These are phyloP conservation scores for Coniferiporia sulphurascens DNA, from an alignment of 1,284 basidiomycete species.

Conservation along the genomic window DNA sequence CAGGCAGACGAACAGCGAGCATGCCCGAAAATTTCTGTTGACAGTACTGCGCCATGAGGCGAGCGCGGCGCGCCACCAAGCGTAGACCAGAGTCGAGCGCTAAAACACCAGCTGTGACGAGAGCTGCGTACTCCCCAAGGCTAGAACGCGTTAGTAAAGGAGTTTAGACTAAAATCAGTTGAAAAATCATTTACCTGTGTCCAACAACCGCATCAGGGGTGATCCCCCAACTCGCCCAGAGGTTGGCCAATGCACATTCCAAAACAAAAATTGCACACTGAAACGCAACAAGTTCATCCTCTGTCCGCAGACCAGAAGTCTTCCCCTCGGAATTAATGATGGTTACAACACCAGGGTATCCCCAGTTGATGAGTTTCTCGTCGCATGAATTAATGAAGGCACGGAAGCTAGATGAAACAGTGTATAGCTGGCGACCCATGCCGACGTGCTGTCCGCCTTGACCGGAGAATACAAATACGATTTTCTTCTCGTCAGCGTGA, in stretches of 20 bases:
- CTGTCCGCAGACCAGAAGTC: slow-evolving; percentile 22
- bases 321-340: slow-evolving; percentile 34
- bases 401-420: slow-evolving; percentile 40
- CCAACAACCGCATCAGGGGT: slow-evolving; percentile 52
- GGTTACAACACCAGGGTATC: slow-evolving; percentile 45
- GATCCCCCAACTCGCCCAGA: slow-evolving; percentile 68
- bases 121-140: slow-evolving; percentile 67
- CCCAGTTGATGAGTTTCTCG: slow-evolving; percentile 39
- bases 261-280: slow-evolving; percentile 56
- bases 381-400: slow-evolving; percentile 54
- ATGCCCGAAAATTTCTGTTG: slow-evolving; percentile 45
- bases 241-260: slow-evolving; percentile 50
- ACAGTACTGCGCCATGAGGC: slow-evolving; percentile 49
- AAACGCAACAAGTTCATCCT: slow-evolving; percentile 37
- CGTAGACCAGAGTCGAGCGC: slow-evolving; percentile 49
- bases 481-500: slow-evolving; percentile 24
- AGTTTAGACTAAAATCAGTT: slow-evolving; percentile 4
- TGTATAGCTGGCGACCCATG: slow-evolving; percentile 57
- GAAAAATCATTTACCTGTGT: slow-evolving; percentile 51
- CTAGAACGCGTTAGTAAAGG: slow-evolving; percentile 28
- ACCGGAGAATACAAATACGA: slow-evolving; percentile 66
- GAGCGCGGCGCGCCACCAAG: slow-evolving; percentile 53
- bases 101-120: slow-evolving; percentile 53
- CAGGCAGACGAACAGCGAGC: slow-evolving; percentile 46
- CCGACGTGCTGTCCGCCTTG: slow-evolving; percentile 63